Base-by-base conservation (phyloP, 345 rosid species). In the Linum usitatissimum region DNA sequence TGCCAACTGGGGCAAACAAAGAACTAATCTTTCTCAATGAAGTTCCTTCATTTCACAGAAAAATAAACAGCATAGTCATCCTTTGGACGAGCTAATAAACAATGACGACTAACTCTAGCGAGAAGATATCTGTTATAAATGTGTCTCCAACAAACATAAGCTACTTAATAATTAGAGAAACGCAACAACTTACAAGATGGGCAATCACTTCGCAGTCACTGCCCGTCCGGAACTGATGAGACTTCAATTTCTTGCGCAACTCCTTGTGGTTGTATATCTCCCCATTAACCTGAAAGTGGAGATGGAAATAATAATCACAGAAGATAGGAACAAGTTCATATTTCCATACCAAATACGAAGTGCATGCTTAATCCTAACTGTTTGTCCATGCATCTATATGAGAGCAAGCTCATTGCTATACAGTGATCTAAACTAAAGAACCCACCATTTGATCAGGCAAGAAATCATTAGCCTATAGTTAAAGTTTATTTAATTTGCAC, bases 201-300 rank as follows among this genome's bases (percentile, higher is more conserved):
- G 90, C 89, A 77, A 88, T 80, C 66, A 88, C 95, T 80, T 88
- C 95, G 70, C 95, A 88, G 73, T 88, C 95, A 70, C 95, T 88
- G 53, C 89, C 95, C 13, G 95, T 88, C 64, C 82, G 81, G 72
- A 85, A 88, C 60, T 71, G 56, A 69, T 88, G 95, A 64, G 86
- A 70, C 64, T 67, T 81, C 40, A 88, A 69, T 49, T 76, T 75
- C 67, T 75, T 82, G 58, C 83, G 78, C 75, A 88, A 77, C 23
- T 73, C 66, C 57, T 82, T 83, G 66, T 88, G 95, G 79, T 88
- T 88, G 72, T 88, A 88, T 67, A 88, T 88, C 77, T 88, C 95
- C n/a, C 95, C 90, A 59, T 88, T 88, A 48, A 88, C 87, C 95
- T 88, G 66, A 76, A 60, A 60, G 51, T 45, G 51, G 51, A 45